Evolutionary conservation across 2,329 filamentous ascomycete genomes (phyloP).

Genomic region (Harringtonia lauricola): DNA sequence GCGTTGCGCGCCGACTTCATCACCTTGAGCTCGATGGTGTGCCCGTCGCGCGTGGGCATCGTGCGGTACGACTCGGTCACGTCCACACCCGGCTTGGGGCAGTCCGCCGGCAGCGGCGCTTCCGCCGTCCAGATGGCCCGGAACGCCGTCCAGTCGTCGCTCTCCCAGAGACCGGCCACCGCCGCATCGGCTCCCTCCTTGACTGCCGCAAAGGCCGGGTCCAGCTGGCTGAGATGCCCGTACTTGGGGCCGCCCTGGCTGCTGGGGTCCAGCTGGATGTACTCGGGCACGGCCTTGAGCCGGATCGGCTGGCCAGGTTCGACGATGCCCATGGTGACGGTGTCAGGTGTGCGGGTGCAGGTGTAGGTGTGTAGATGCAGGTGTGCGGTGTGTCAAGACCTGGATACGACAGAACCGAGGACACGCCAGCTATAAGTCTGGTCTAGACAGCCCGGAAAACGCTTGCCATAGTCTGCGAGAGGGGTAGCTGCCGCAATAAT

Average conservation of each 20-base stretch:
- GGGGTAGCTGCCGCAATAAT: too few species aligned
- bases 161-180: constrained; percentile 18
- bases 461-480: too few species aligned
- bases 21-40: constrained; percentile 22
- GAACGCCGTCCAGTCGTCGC: constrained; percentile 18
- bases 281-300: constrained; percentile 17
- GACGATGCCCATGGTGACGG: not conserved
- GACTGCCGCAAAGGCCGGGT: constrained; percentile 18
- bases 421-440: too few species aligned
- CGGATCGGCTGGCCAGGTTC: not conserved
- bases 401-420: too few species aligned
- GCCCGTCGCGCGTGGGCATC: constrained; percentile 22
- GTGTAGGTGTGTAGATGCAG: too few species aligned
- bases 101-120: constrained; percentile 15
- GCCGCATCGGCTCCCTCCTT: constrained; percentile 16
- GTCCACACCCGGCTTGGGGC: constrained; percentile 22
- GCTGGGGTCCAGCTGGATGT: constrained; percentile 16
- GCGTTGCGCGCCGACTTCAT: constrained; percentile 12
- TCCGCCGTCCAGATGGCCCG: constrained; percentile 16
- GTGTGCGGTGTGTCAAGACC: too few species aligned
- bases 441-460: too few species aligned
- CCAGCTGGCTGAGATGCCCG: constrained; percentile 22
- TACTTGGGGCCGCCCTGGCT: constrained; percentile 24
- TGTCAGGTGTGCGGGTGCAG: too few species aligned
- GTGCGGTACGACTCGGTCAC: constrained; percentile 18